Conservation (phyloP, 345 rosid genomes). For the Salix koriyanagi region DNA sequence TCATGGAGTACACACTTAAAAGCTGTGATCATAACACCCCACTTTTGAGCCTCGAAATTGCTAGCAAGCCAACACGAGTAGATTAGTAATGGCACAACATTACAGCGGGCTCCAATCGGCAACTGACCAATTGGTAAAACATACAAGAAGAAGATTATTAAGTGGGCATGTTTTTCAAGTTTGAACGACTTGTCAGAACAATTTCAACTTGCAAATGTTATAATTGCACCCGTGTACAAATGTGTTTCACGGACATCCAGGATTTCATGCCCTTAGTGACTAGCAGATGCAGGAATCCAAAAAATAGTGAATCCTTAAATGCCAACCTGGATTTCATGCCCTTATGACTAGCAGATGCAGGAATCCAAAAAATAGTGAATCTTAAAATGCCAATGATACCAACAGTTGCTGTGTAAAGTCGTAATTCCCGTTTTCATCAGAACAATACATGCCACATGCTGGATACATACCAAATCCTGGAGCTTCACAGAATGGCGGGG, state of each 20-base stretch:
- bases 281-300: neutral
- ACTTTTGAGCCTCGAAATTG: neutral
- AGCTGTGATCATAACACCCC: neutral
- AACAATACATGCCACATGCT: neutral
- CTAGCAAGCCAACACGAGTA: neutral
- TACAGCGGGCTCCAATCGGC: neutral
- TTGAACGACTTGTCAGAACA: neutral
- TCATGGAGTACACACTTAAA: too few species aligned
- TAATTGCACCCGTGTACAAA: neutral
- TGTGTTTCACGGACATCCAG: neutral
- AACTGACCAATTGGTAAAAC: neutral
- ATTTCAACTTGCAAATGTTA: neutral
- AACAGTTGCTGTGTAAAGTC: neutral
- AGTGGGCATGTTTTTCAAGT: neutral
- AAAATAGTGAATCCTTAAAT: neutral
- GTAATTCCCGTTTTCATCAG: neutral
- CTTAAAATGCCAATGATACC: neutral
- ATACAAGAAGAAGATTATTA: neutral
- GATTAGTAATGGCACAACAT: neutral
- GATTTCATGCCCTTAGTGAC: neutral
- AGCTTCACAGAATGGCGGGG: neutral
- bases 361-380: neutral
- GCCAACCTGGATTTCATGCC: neutral
- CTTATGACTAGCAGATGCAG: neutral
- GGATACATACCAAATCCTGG: neutral